Conservation (phyloP, 306 rosid species). For the Quercus agrifolia region DNA sequence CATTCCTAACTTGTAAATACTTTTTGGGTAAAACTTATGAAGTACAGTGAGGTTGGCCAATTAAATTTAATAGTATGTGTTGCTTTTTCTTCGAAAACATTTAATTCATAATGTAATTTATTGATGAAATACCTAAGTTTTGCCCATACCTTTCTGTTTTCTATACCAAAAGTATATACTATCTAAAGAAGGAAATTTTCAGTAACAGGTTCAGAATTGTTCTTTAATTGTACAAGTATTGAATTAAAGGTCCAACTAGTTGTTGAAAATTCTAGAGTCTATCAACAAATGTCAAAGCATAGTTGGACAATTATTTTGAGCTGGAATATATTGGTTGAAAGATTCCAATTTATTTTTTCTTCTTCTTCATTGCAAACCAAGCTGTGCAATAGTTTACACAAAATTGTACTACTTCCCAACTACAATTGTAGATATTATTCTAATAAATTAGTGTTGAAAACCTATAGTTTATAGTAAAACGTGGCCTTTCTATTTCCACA, state of each 20-base stretch:
- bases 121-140: too few species aligned
- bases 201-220: not conserved
- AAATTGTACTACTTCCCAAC: not conserved
- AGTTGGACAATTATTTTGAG: not conserved
- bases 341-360: not conserved
- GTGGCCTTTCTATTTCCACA: slow-evolving; percentile 40
- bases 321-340: not conserved
- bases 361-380: slow-evolving; percentile 4
- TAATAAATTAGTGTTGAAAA: too few species aligned
- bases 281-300: not conserved
- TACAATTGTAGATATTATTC: not conserved
- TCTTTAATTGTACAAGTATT: not conserved
- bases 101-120: too few species aligned
- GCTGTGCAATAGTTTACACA: not conserved
- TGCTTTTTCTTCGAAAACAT: too few species aligned
- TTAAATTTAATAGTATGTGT: too few species aligned
- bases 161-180: too few species aligned
- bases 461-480: slow-evolving; percentile 20
- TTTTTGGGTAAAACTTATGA: too few species aligned
- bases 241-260: not conserved
- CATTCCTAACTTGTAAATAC: too few species aligned
- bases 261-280: not conserved
- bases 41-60: too few species aligned
- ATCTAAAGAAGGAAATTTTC: too few species aligned
- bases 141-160: too few species aligned